Evolutionary conservation across 2,329 filamentous ascomycete genomes (phyloP).

Genomic region (Reticulascus tulasneorum): DNA sequence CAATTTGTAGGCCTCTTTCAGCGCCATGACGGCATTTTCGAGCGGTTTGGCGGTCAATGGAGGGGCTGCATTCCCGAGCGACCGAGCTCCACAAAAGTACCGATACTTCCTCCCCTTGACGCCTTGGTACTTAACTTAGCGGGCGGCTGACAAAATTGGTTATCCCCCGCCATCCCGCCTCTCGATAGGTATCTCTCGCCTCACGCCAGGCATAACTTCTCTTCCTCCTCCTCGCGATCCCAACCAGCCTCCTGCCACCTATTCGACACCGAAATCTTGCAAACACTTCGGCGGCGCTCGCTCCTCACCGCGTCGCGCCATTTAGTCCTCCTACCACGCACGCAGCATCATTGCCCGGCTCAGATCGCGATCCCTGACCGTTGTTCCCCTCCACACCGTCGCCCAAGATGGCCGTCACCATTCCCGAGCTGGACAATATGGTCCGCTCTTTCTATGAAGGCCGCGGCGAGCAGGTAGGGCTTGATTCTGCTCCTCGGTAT

Average conservation of each 20-base stretch:
- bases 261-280: conserved; percentile 3
- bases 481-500: conserved; percentile 7
- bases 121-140: no score
- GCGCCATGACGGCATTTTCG: neutral
- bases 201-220: conserved; percentile 11
- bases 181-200: conserved; percentile 12
- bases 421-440: conserved; percentile 93
- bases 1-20: no score
- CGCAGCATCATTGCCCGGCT: conserved; percentile 14
- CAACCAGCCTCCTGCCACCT: conserved; percentile 1
- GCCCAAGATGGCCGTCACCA: conserved; percentile 62
- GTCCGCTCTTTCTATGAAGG: conserved; percentile 98
- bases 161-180: conserved; percentile 16
- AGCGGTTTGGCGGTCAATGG: neutral
- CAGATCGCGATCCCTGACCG: conserved; percentile 21
- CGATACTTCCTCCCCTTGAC: conserved; percentile 14
- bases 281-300: no score
- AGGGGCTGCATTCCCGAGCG: neutral
- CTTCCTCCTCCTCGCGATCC: conserved; percentile 6
- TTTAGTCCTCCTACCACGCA: conserved; percentile 8
- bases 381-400: conserved; percentile 17
- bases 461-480: conserved; percentile 80
- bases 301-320: no score
- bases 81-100: conserved; percentile 7
- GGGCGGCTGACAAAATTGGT: conserved; percentile 18